phyloP scores from a whole-genome alignment of 1,139 yeast species.

The Blastobotrys elegans region DNA sequence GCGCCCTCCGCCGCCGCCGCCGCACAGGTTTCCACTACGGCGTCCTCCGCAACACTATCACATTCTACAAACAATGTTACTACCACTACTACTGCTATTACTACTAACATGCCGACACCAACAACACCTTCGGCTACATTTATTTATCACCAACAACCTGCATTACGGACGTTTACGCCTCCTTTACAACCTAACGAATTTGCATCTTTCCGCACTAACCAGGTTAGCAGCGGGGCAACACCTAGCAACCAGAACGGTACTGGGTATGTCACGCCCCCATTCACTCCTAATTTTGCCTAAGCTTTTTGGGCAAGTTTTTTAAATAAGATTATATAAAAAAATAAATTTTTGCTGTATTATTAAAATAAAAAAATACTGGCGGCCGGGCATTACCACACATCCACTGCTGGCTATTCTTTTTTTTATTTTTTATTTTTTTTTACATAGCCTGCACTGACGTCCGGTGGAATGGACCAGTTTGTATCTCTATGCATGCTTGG shows the following conservation, averaged over 20 bases:
- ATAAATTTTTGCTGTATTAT: too few species aligned
- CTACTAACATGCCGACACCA: not conserved
- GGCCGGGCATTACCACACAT: too few species aligned
- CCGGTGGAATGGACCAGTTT: too few species aligned
- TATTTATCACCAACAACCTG: not conserved
- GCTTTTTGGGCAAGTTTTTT: not conserved
- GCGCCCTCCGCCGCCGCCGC: not conserved
- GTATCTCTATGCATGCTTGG: too few species aligned
- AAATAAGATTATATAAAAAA: not conserved
- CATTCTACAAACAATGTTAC: not conserved
- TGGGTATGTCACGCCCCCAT: conserved; percentile 23
- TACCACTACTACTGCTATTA: not conserved
- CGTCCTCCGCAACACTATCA: not conserved
- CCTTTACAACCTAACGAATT: conserved; percentile 14
- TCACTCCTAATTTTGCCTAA: conserved; percentile 17
- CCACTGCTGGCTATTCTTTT: too few species aligned
- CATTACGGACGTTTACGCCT: conserved; percentile 10
- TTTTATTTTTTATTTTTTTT: too few species aligned
- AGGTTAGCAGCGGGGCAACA: too few species aligned
- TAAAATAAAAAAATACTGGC: too few species aligned
- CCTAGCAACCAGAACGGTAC: not conserved
- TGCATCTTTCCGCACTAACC: conserved; percentile 9
- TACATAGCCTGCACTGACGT: too few species aligned
- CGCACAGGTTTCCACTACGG: not conserved
- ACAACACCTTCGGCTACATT: not conserved